phyloP scores from a whole-genome alignment of 1,139 yeast species.

The Kodamaea sp. region DNA sequence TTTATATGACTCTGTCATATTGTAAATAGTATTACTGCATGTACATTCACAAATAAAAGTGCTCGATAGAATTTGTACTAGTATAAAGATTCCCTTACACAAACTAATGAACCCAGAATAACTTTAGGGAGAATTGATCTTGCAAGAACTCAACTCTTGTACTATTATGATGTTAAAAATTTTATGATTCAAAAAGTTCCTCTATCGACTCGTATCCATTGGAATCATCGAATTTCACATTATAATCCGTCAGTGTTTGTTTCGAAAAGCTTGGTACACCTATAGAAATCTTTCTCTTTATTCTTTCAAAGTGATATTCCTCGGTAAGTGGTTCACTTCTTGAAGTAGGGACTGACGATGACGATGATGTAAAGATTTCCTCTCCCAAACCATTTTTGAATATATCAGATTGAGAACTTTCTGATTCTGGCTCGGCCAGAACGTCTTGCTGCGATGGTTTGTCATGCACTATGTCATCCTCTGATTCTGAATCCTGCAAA shows the following conservation, averaged over 20 bases:
- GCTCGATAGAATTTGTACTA: neutral
- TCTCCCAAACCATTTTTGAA: too few relatives aligned
- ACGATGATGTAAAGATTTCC: neutral
- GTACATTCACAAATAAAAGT: neutral
- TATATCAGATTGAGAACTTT: too few relatives aligned
- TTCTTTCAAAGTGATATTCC: too few relatives aligned
- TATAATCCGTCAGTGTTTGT: slow-evolving; percentile 7
- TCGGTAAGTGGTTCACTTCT: neutral
- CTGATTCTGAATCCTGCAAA: slow-evolving; percentile 1
- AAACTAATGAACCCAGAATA: too few relatives aligned
- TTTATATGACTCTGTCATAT: neutral
- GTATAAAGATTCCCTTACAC: neutral
- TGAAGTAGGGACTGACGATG: neutral
- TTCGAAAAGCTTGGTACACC: slow-evolving; percentile 5
- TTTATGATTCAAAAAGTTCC: slow-evolving; percentile 18
- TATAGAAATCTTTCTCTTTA: slow-evolving; percentile 2
- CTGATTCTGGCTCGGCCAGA: slow-evolving; percentile 1
- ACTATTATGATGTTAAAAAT: too few relatives aligned
- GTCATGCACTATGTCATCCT: neutral
- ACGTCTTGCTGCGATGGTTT: too few relatives aligned
- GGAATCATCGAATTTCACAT: slow-evolving; percentile 8
- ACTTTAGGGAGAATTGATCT: too few relatives aligned
- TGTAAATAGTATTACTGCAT: neutral
- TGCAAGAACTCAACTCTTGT: too few relatives aligned
- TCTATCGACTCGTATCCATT: slow-evolving; percentile 24